A percentile compares a stretch with the other conserved stretches of the same genome.
These are phyloP conservation scores for Golubevia sp. DNA, from an alignment of 1,284 basidiomycete species.

Conservation along the genomic window DNA sequence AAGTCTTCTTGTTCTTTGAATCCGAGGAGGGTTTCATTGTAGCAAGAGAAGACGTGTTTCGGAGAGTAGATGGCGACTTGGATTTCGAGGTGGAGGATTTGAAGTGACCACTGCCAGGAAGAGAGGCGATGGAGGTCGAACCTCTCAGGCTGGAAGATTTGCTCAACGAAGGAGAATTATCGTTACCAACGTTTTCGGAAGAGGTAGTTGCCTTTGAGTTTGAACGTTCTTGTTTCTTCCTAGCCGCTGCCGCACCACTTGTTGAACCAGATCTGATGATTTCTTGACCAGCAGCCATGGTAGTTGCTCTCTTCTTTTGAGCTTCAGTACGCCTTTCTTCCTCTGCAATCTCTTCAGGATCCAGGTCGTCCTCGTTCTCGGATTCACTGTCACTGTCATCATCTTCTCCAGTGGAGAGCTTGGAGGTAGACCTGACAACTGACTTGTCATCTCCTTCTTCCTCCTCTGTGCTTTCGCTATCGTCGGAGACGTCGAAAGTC, in stretches of 20 bases:
- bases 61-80: conserved; percentile 1
- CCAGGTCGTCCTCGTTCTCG: conserved; percentile 37
- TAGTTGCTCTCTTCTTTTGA: conserved; percentile 53
- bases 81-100: neutral
- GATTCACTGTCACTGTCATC: conserved; percentile 20
- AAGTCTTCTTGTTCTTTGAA: neutral
- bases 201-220: neutral
- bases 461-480: conserved; percentile 2
- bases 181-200: neutral
- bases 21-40: neutral
- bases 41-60: conserved; percentile 7
- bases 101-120: neutral
- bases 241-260: neutral
- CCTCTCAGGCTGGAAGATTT: conserved; percentile 2
- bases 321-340: conserved; percentile 40
- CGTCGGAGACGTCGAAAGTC: conserved; percentile 36
- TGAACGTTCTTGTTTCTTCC: neutral
- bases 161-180: neutral
- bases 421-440: conserved; percentile 10
- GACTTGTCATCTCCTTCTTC: neutral
- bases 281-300: conserved; percentile 51
- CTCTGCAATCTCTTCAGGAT: conserved; percentile 44
- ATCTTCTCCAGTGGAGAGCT: conserved; percentile 4
- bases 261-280: conserved; percentile 23
- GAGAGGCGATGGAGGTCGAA: neutral